Conservation (phyloP, 2,329 filamentous ascomycete genomes). For the Exophiala xenobiotica region DNA sequence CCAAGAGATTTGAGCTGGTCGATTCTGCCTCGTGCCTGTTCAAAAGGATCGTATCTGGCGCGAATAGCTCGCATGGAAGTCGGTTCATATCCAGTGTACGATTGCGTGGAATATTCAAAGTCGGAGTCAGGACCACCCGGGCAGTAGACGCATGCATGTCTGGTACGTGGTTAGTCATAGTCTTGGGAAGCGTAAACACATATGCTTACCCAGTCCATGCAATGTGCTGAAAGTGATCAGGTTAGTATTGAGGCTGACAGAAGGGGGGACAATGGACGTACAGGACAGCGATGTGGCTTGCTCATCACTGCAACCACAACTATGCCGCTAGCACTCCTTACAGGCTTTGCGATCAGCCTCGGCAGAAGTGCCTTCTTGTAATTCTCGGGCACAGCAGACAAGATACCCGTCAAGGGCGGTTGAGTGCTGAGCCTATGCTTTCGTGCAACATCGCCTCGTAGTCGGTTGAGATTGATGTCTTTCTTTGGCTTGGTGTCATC, state of each 20-base stretch:
- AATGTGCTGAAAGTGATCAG: slow-evolving; percentile 61
- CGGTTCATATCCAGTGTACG: slow-evolving; percentile 96
- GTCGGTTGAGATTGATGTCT: slow-evolving; percentile 88
- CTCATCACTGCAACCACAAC: slow-evolving; percentile 99
- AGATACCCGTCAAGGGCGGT: slow-evolving; percentile 92
- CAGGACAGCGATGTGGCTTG: slow-evolving; percentile 91
- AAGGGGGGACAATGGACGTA: not conserved
- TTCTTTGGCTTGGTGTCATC: slow-evolving; percentile 71
- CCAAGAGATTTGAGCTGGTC: slow-evolving; percentile 95
- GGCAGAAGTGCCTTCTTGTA: slow-evolving; percentile 99
- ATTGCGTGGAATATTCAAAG: slow-evolving; percentile 98
- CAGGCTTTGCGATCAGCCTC: slow-evolving; percentile 94
- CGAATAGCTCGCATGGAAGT: slow-evolving; percentile 98
- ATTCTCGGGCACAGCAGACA: slow-evolving; percentile 96
- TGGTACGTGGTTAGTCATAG: slow-evolving; percentile 45
- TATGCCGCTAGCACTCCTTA: slow-evolving; percentile 92
- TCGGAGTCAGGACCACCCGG: slow-evolving; percentile 96
- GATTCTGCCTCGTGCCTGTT: slow-evolving; percentile 91
- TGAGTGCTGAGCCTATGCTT: slow-evolving; percentile 87
- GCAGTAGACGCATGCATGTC: slow-evolving; percentile 97
- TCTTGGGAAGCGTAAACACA: not conserved
- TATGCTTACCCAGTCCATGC: slow-evolving; percentile 66
- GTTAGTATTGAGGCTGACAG: not conserved
- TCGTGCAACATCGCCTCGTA: slow-evolving; percentile 84
- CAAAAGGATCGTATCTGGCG: slow-evolving; percentile 94